Conservation (phyloP, 2,329 filamentous ascomycete species). For the Cladosporium cucumerinum region DNA sequence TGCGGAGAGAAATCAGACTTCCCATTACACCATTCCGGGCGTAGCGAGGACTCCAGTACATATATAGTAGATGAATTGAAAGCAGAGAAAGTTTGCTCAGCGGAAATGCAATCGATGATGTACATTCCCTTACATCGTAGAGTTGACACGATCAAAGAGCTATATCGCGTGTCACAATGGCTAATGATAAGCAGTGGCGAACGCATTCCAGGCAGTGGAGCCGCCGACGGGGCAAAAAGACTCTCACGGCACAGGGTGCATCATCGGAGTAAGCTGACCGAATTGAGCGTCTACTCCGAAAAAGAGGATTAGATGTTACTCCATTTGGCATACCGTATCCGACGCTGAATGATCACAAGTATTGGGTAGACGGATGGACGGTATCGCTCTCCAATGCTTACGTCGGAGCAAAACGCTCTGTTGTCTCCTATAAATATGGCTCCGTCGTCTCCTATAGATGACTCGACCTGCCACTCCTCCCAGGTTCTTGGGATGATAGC, state of each 20-base stretch:
- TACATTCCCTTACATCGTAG: not conserved
- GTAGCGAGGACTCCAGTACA: not conserved
- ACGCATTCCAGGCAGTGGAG: not conserved
- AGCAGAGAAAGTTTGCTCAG: not conserved
- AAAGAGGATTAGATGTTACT: not conserved
- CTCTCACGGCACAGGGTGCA: too few relatives aligned
- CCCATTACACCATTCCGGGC: not conserved
- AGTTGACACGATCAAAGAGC: not conserved
- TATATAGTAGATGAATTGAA: not conserved
- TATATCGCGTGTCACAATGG: too few relatives aligned
- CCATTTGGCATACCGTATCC: not conserved
- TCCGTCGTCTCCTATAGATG: not conserved
- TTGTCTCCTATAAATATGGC: too few relatives aligned
- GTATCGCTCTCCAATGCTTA: not conserved
- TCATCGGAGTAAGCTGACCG: not conserved
- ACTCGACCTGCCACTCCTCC: not conserved
- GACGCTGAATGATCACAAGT: not conserved
- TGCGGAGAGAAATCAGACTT: not conserved
- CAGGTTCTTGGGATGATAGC: not conserved
- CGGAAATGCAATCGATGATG: not conserved
- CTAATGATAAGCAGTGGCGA: too few relatives aligned
- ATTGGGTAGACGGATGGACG: not conserved
- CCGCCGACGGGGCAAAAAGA: not conserved
- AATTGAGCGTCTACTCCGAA: not conserved
- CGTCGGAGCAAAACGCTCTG: not conserved